Conservation (phyloP, 2,329 filamentous ascomycete genomes). For the Byssothecium circinans region DNA sequence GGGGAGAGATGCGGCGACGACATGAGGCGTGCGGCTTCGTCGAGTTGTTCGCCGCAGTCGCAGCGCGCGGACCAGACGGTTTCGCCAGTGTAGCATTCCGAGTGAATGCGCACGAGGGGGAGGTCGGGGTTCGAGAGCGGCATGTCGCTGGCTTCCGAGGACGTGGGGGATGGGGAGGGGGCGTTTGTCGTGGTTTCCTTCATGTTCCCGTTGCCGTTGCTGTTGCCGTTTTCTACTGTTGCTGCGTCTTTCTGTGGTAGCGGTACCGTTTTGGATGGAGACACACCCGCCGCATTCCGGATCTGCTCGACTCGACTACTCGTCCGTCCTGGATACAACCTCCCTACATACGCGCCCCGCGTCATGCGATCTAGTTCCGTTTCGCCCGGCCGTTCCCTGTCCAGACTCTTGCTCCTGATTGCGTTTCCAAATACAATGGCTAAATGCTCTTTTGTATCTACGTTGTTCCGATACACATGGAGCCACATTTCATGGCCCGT, state of each 20-base stretch:
- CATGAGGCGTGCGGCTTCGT: slow-evolving; percentile 95
- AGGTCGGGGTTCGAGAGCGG: slow-evolving; percentile 45
- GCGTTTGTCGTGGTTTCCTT: no score
- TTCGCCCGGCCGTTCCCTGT: slow-evolving; percentile 72
- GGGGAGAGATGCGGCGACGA: slow-evolving; percentile 62
- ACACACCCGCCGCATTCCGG: slow-evolving; percentile 41
- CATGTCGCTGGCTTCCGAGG: slow-evolving; percentile 26
- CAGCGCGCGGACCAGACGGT: slow-evolving; percentile 97
- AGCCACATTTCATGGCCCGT: slow-evolving; percentile 94
- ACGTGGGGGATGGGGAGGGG: slow-evolving; percentile 19
- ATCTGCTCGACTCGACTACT: slow-evolving; percentile 67
- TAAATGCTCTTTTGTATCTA: slow-evolving; percentile 93
- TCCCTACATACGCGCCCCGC: slow-evolving; percentile 86
- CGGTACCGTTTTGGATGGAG: slow-evolving; percentile 11
- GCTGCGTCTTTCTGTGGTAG: slow-evolving; percentile 4
- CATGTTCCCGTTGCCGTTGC: no score
- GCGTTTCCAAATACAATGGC: slow-evolving; percentile 93
- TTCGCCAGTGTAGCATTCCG: slow-evolving; percentile 97
- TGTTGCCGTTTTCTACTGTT: slow-evolving; percentile 12
- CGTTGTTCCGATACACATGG: slow-evolving; percentile 89
- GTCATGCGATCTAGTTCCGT: slow-evolving; percentile 92
- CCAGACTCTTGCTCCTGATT: slow-evolving; percentile 73
- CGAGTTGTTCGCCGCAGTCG: slow-evolving; percentile 96
- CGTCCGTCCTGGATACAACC: slow-evolving; percentile 80
- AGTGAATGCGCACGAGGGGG: slow-evolving; percentile 91